These are phyloP conservation scores for Rhodotorula graminis DNA, from an alignment of 768 basidiomycete species.

Conservation along the genomic window DNA sequence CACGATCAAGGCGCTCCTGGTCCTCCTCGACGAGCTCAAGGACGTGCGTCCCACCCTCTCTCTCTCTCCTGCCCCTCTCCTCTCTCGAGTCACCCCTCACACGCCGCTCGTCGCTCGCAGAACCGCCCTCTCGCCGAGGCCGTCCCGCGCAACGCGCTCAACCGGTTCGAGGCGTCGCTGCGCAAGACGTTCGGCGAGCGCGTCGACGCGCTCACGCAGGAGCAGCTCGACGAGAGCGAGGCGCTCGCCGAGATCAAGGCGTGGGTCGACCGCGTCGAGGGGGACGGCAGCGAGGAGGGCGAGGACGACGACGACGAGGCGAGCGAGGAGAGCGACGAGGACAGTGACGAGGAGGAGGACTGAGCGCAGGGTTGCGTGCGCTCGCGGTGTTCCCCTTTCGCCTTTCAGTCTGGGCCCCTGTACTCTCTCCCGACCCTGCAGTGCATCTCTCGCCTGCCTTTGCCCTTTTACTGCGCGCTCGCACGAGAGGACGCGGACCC, in stretches of 20 bases:
- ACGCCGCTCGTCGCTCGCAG: conserved; percentile 44
- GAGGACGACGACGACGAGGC: conserved; percentile 10
- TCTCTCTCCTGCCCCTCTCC: conserved; percentile 11
- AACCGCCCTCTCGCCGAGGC: conserved; percentile 60
- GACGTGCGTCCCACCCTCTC: conserved; percentile 49
- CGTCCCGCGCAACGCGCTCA: conserved; percentile 63
- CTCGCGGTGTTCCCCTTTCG: neutral
- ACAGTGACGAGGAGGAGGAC: conserved; percentile 5
- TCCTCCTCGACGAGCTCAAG: conserved; percentile 59
- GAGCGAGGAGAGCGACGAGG: conserved; percentile 4
- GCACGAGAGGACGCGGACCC: too few relatives aligned
- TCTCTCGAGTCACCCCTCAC: conserved; percentile 40
- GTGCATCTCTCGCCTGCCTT: too few relatives aligned
- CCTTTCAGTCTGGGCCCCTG: neutral
- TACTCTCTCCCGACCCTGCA: too few relatives aligned
- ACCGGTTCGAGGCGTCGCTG: conserved; percentile 63
- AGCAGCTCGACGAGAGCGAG: conserved; percentile 16
- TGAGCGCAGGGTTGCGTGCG: neutral
- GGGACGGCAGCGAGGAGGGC: conserved; percentile 3
- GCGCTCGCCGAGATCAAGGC: conserved; percentile 6
- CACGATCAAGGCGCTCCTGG: conserved; percentile 52
- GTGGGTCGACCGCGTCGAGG: conserved; percentile 1
- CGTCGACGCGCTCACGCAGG: conserved; percentile 20
- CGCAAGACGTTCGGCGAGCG: conserved; percentile 51
- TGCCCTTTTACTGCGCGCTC: too few relatives aligned